phyloP scores from a whole-genome alignment of 257 asterid species.

The Gentiana dahurica region DNA sequence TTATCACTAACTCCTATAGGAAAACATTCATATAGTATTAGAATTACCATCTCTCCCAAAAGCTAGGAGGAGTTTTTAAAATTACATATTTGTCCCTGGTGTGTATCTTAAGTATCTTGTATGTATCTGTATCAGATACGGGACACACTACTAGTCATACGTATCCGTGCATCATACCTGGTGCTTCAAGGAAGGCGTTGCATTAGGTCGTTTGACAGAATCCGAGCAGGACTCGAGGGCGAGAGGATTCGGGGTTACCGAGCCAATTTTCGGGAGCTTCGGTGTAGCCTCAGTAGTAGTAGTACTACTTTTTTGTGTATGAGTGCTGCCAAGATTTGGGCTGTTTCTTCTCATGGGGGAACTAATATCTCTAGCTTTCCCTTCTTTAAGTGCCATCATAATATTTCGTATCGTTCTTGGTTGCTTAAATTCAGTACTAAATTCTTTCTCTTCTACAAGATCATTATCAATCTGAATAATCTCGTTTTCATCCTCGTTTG shows the following conservation, averaged over 20 bases:
- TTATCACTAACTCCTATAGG: conserved; percentile 1
- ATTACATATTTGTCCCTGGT: too few species aligned
- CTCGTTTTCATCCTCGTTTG: conserved; percentile 33
- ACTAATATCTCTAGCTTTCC: conserved; percentile 64
- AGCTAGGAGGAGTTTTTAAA: too few species aligned
- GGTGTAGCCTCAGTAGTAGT: conserved; percentile 43
- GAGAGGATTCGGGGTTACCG: conserved; percentile 22
- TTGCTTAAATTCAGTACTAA: conserved; percentile 39
- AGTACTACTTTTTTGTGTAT: conserved; percentile 25
- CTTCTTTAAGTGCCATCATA: conserved; percentile 84
- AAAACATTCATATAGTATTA: background rate
- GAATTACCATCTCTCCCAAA: too few species aligned
- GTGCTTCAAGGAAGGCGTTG: conserved; percentile 52
- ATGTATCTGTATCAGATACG: too few species aligned
- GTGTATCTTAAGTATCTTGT: too few species aligned
- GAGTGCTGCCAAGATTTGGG: conserved; percentile 23
- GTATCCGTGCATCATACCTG: conserved; percentile 35
- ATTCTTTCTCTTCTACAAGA: conserved; percentile 25
- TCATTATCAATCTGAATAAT: conserved; percentile 14
- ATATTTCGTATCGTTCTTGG: conserved; percentile 58
- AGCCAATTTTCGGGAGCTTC: conserved; percentile 33
- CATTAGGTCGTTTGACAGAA: conserved; percentile 33
- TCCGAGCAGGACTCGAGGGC: conserved; percentile 35
- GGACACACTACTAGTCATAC: too few species aligned
- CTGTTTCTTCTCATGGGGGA: conserved; percentile 70